phyloP scores from a whole-genome alignment of 768 basidiomycete genomes.

The Xerocomellus chrysenteron region DNA sequence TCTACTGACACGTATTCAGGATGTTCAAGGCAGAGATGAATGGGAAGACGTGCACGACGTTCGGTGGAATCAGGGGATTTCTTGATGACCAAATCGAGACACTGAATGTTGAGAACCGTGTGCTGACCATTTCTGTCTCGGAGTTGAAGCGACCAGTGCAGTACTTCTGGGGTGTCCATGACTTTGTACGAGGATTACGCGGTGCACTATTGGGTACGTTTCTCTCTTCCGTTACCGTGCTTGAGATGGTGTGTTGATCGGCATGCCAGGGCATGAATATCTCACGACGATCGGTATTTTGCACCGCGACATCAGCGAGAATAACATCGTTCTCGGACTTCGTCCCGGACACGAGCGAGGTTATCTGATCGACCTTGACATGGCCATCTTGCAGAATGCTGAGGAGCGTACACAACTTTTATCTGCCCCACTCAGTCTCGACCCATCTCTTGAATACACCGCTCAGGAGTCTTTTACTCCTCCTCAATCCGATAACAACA shows the following conservation, averaged over 20 bases:
- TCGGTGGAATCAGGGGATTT: constrained; percentile 4
- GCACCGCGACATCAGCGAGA: constrained; percentile 34
- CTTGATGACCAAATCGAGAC: neutral
- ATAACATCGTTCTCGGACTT: constrained; percentile 31
- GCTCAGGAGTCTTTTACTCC: neutral
- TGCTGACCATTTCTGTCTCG: neutral
- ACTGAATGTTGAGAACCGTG: neutral
- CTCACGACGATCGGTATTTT: constrained; percentile 20
- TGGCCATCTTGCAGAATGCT: too few species aligned
- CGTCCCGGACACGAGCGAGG: constrained; percentile 12
- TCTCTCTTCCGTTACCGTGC: neutral
- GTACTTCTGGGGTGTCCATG: constrained; percentile 15
- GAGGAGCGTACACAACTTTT: too few species aligned
- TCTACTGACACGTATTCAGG: neutral
- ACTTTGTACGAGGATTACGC: constrained; percentile 11
- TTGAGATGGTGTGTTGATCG: neutral
- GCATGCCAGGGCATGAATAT: constrained; percentile 6
- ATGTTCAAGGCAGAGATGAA: neutral
- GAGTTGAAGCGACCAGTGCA: neutral
- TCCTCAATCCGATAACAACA: neutral
- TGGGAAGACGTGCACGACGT: neutral
- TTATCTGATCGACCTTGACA: too few species aligned
- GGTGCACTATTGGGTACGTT: constrained; percentile 10
- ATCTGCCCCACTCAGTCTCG: too few species aligned
- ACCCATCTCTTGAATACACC: neutral